Conservation (phyloP, 1,284 basidiomycete genomes). For the Pyrrhoderma noxium region DNA sequence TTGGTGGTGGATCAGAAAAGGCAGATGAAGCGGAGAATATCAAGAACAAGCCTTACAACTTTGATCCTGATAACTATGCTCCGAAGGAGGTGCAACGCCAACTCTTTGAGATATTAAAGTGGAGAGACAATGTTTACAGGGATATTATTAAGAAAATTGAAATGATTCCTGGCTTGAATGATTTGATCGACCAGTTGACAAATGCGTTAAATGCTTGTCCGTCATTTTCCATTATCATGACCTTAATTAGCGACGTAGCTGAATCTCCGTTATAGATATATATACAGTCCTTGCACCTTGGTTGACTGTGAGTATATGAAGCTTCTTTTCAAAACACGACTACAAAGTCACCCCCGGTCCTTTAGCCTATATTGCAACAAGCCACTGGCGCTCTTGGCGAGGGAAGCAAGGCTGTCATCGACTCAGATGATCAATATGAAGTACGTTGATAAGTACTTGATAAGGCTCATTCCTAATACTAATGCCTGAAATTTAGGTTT, state of each 20-base stretch:
- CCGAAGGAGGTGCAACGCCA: constrained; percentile 67
- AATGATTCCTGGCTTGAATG: constrained; percentile 61
- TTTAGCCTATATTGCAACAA: constrained; percentile 52
- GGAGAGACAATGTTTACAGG: constrained; percentile 58
- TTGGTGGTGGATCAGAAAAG: constrained; percentile 44
- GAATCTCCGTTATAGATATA: constrained; percentile 37
- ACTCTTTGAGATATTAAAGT: constrained; percentile 63
- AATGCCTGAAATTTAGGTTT: constrained; percentile 38
- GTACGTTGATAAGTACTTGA: constrained; percentile 26
- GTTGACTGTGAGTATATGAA: constrained; percentile 34
- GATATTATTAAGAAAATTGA: constrained; percentile 48
- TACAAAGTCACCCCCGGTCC: constrained; percentile 10
- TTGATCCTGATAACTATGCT: constrained; percentile 51
- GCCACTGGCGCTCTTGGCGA: constrained; percentile 53
- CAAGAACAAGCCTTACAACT: constrained; percentile 46
- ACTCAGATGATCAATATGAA: constrained; percentile 62
- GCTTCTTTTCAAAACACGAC: not conserved
- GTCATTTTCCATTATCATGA: constrained; percentile 22
- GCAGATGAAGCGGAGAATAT: constrained; percentile 48
- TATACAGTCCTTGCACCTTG: constrained; percentile 69
- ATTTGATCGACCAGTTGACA: constrained; percentile 60
- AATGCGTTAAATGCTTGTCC: constrained; percentile 58
- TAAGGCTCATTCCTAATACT: not conserved
- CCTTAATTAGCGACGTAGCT: constrained; percentile 17
- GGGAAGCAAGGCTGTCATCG: constrained; percentile 64